These are phyloP conservation scores for Gaeumannomyces sp. DNA, from an alignment of 2,329 filamentous ascomycete species.

Conservation along the genomic window DNA sequence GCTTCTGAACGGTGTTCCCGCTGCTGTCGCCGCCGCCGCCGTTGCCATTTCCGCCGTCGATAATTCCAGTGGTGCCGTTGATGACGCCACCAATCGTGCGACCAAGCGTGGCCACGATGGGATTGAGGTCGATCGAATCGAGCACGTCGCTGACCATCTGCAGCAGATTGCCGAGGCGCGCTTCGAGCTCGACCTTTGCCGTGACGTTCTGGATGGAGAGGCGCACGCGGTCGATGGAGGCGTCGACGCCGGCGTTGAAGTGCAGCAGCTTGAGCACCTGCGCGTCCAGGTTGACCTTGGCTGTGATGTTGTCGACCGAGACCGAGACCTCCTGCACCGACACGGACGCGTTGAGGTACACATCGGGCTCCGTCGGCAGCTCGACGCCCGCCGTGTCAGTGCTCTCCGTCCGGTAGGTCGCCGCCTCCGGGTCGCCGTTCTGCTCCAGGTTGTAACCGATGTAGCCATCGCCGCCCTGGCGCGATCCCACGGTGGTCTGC, in stretches of 20 bases:
- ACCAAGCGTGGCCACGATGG: constrained; percentile 49
- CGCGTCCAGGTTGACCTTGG: constrained; percentile 54
- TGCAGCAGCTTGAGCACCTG: constrained; percentile 51
- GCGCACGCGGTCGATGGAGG: constrained; percentile 49
- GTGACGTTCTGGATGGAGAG: constrained; percentile 52
- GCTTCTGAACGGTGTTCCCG: constrained; percentile 14
- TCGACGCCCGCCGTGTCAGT: constrained; percentile 34
- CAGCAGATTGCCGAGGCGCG: constrained; percentile 53
- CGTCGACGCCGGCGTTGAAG: constrained; percentile 56
- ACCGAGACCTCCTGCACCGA: constrained; percentile 53
- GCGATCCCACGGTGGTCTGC: constrained; percentile 15
- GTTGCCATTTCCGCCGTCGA: constrained; percentile 12
- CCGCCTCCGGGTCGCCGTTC: constrained; percentile 42
- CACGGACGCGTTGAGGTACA: constrained; percentile 54
- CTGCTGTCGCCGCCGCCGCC: constrained; percentile 8
- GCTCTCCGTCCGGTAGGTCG: constrained; percentile 46
- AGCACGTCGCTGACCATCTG: constrained; percentile 54
- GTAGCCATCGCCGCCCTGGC: constrained; percentile 38
- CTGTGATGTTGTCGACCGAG: constrained; percentile 52
- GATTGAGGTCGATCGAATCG: constrained; percentile 53
- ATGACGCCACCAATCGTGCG: constrained; percentile 42
- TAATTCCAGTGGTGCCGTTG: constrained; percentile 28
- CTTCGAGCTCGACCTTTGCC: constrained; percentile 53
- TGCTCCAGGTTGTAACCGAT: constrained; percentile 48
- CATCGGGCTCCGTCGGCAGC: constrained; percentile 44